phyloP scores from a whole-genome alignment of 1,139 yeast species.

The Blastobotrys ciferrii region DNA sequence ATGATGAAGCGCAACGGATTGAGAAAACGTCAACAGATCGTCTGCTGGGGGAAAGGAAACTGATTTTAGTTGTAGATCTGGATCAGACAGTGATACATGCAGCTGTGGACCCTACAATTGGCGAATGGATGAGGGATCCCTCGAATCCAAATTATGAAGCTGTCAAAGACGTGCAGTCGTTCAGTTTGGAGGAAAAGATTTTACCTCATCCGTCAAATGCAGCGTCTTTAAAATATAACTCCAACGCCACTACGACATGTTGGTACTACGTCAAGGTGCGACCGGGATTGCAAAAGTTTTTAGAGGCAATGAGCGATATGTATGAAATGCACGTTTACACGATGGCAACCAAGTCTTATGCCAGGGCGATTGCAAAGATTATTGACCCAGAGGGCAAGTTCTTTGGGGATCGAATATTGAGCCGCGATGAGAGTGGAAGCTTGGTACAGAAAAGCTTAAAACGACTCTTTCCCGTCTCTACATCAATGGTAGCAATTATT shows the following conservation, averaged over 20 bases:
- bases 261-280: constrained; percentile 92
- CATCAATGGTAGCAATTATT: constrained; percentile 92
- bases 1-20: constrained; percentile 80
- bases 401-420: constrained; percentile 87
- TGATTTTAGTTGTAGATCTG: constrained; percentile 89
- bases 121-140: constrained; percentile 92
- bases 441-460: constrained; percentile 84
- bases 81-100: constrained; percentile 98
- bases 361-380: constrained; percentile 81
- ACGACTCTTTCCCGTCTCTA: constrained; percentile 91
- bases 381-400: constrained; percentile 86
- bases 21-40: constrained; percentile 67
- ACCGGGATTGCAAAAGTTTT: constrained; percentile 78
- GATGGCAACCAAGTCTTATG: constrained; percentile 98
- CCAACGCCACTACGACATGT: constrained; percentile 43
- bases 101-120: constrained; percentile 95
- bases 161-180: constrained; percentile 75
- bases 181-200: constrained; percentile 74
- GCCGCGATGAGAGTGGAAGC: constrained; percentile 94
- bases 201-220: constrained; percentile 47
- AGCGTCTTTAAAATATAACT: constrained; percentile 12
- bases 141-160: constrained; percentile 80
- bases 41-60: constrained; percentile 59
- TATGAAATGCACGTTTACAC: constrained; percentile 95
- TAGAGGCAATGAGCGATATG: constrained; percentile 56